Percentiles rank a stretch among this genome's conserved stretches.
These are phyloP conservation scores for Phytophthora europaea DNA, from an alignment of 352 stramenopile species.

Conservation along the genomic window DNA sequence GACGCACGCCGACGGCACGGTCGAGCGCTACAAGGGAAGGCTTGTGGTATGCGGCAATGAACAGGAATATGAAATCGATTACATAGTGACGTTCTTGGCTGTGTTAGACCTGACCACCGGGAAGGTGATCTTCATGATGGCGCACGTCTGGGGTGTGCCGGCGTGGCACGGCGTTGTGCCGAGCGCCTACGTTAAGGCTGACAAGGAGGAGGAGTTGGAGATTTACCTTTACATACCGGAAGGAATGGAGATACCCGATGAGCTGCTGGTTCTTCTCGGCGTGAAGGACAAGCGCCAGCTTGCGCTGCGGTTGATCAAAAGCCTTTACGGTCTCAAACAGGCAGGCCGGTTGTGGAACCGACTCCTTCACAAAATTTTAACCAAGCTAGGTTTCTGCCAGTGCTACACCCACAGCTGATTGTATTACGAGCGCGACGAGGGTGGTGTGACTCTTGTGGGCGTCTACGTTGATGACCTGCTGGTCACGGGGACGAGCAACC, in stretches of 20 bases:
- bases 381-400: neutral
- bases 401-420: neutral
- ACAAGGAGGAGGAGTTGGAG: neutral
- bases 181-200: neutral
- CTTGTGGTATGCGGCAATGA: too few species aligned
- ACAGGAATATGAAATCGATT: too few species aligned
- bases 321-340: neutral
- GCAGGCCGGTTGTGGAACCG: neutral
- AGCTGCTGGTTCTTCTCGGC: neutral
- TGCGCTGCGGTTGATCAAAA: neutral
- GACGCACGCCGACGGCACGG: too few species aligned
- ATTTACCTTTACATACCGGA: neutral
- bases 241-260: neutral
- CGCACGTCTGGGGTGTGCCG: neutral
- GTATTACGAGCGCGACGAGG: neutral
- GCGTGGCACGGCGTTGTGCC: neutral
- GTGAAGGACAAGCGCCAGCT: neutral
- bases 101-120: too few species aligned
- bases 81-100: too few species aligned
- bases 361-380: too few species aligned
- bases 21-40: too few species aligned
- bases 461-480: neutral
- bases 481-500: neutral
- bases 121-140: too few species aligned
- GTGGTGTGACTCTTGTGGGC: neutral